Base-by-base conservation (phyloP, 495 filamentous ascomycete genomes). In the Oidiodendron maius region DNA sequence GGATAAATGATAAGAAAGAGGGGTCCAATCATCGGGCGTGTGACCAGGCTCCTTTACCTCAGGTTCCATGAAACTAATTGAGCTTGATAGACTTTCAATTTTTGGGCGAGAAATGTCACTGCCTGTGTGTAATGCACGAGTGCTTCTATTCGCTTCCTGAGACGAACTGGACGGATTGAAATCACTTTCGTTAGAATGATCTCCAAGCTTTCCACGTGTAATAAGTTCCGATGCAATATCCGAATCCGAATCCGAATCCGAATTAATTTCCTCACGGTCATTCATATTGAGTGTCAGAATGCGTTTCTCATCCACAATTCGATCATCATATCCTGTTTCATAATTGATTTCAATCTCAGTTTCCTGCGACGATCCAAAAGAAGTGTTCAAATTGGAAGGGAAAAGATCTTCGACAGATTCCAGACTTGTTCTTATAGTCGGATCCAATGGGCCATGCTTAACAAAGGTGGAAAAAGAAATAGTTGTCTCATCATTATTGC, bases 361-460 rank as follows among this genome's bases (percentile, higher is more conserved):
- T n/a, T n/a, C n/a, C n/a, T n/a, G n/a, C n/a, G n/a, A n/a, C n/a
- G n/a, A n/a, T n/a, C n/a, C n/a, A n/a, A n/a, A n/a, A n/a, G n/a
- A n/a, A n/a, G n/a, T n/a, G n/a, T n/a, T n/a, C n/a, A n/a, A n/a
- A 40, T 80, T 84, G n/a, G 80, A 73, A 0, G 85, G 78, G 56
- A 80, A 95, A 20, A 96, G 72, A 62, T 96, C 93, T 56, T 86
- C 84, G 2, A 96, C 83, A 32, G 91, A 91, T 55, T 93, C 81
- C 17, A 91, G 59, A 5, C 76, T 72, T 8, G 91, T 94, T 57
- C 83, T 82, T n/a, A 95, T 66, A 1, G 70, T 63, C 17, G 69
- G 65, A 45, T 77, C 83, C 22, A 77, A 65, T 9, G 74, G 66
- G 2, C 68, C 58, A 2, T 62, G 66, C 23, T 67, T 59, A 9